phyloP scores from a whole-genome alignment of 257 asterid species.

The Lycium ferocissimum region DNA sequence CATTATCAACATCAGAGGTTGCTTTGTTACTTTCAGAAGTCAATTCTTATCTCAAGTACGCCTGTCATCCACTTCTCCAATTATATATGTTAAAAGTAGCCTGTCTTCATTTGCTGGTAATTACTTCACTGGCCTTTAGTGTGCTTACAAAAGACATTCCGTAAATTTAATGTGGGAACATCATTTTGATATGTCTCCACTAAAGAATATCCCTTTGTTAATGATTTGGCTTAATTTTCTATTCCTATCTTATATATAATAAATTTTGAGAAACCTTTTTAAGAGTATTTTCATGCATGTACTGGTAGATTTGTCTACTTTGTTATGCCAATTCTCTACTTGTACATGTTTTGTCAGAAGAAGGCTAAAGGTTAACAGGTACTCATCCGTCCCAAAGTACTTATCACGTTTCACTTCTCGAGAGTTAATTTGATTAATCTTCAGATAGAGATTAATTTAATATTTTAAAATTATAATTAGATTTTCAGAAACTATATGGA shows the following conservation, averaged over 20 bases:
- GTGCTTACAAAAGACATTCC: not conserved
- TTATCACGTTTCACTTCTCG: no score
- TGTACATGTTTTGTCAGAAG: not conserved
- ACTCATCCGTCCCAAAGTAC: no score
- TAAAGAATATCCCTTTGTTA: not conserved
- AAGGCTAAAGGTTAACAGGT: not conserved
- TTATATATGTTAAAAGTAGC: not conserved
- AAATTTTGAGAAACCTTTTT: not conserved
- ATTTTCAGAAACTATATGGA: no score
- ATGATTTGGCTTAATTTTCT: not conserved
- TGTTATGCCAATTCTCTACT: not conserved
- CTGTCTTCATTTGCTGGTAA: not conserved
- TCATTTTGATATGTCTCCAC: not conserved
- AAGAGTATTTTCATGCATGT: not conserved
- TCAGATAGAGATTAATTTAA: no score
- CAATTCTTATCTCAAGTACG: not conserved
- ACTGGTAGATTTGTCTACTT: not conserved
- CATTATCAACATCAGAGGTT: not conserved
- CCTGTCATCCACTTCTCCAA: not conserved
- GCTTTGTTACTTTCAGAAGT: not conserved
- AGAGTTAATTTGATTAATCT: no score
- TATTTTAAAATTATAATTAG: no score
- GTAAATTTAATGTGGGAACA: not conserved
- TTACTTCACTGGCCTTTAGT: not conserved
- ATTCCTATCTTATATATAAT: not conserved